Evolutionary conservation across 2,329 filamentous ascomycete genomes (phyloP), one percentile per base, ranked within the genome.

Genomic region (Cadophora gregata): DNA sequence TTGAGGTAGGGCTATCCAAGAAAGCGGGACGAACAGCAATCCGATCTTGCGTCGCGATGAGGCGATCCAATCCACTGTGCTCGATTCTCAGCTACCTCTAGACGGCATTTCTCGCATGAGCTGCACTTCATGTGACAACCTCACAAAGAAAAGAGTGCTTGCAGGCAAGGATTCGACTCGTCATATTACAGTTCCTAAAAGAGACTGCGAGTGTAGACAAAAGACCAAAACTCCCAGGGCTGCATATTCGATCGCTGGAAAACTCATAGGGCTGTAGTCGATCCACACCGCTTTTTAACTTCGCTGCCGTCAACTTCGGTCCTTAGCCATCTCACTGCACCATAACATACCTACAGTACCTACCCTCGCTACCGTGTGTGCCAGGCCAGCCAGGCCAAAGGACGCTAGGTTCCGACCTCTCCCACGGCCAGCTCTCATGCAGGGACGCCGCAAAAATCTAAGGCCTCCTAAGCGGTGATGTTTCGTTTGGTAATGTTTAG

Each of bases 251-350:
- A 66, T 63, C 48, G 59, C 27, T 59, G 59, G 38, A 36, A 36
- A 62, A 58, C 48, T 63, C 38, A 48, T 72, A 73, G 70, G 68
- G 69, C 69, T 72, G 66, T 51, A 48, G 60, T 48, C 53, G 55
- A 69, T 66, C 67, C 71, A 71, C 71, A 72, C 72, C 72, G 72
- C 71, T 72, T 65, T 70, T 74, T 72, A 51, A 31, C 24, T 53
- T 63, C 25, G 33, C 50, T 65, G 42, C 29, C 63, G 58, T 36
- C 29, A 29, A 48, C 64, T 55, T 33, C 53, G n/a, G n/a, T n/a
- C n/a, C n/a, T n/a, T n/a, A 50, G 25, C 31, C n/a, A 62, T 59
- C 48, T 63, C 14, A 51, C 51, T 59, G 55, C 24, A 48, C 61
- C 29, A 21, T 38, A n/a, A n/a, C n/a, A n/a, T n/a, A n/a, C n/a